Percentiles rank a stretch among this genome's conserved stretches.
Conservation (phyloP, 352 stramenopile genomes). For the Pythium aquatile region DNA sequence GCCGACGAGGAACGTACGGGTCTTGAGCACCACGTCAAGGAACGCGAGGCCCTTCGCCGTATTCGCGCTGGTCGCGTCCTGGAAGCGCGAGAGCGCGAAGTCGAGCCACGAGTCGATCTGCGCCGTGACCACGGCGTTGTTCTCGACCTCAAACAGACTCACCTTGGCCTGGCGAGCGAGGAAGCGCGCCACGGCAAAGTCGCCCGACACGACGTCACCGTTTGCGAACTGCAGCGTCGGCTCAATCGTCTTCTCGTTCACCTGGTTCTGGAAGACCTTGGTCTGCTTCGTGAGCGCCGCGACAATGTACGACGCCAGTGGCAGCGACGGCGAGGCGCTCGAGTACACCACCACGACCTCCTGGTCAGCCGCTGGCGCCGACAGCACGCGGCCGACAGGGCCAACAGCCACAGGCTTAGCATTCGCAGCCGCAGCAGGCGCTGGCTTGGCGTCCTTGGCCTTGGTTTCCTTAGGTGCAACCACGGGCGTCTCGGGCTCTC, state of each 20-base stretch:
- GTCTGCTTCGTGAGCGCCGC: constrained; percentile 56
- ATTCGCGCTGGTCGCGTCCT: constrained; percentile 25
- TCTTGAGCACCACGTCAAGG: constrained; percentile 87
- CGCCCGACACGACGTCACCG: constrained; percentile 65
- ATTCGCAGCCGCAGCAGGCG: constrained; percentile 7
- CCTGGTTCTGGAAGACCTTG: constrained; percentile 52
- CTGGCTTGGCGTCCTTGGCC: neutral
- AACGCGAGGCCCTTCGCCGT: constrained; percentile 61
- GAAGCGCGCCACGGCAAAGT: constrained; percentile 79
- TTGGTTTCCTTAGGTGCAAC: constrained; percentile 4
- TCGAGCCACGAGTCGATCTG: constrained; percentile 94
- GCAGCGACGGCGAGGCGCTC: constrained; percentile 40
- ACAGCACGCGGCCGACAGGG: constrained; percentile 41
- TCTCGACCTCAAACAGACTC: constrained; percentile 61
- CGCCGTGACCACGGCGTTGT: constrained; percentile 46
- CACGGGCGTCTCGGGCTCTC: constrained; percentile 17
- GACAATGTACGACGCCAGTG: constrained; percentile 63
- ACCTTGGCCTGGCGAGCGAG: constrained; percentile 37
- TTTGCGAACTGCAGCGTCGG: constrained; percentile 59
- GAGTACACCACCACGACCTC: constrained; percentile 69
- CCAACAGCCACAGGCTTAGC: constrained; percentile 1
- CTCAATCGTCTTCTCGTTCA: constrained; percentile 47
- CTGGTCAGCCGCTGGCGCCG: constrained; percentile 40
- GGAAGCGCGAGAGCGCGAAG: constrained; percentile 78
- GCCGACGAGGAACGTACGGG: constrained; percentile 93